phyloP scores from a whole-genome alignment of 495 filamentous ascomycete genomes.

The Penicillium cosmopolitanum region DNA sequence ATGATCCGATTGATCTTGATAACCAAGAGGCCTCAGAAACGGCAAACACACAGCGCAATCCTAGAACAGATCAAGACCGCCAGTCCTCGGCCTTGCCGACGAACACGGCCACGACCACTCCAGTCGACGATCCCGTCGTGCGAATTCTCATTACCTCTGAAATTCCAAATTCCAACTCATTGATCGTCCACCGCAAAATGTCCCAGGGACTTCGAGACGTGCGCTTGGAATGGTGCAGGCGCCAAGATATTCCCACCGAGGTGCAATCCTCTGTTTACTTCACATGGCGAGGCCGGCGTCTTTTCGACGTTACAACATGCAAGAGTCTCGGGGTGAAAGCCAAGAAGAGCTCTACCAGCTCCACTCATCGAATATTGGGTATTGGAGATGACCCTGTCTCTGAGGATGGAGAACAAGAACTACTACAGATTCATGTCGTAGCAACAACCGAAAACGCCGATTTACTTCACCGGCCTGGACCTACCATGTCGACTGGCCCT shows the following conservation, averaged over 20 bases:
- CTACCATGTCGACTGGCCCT: too few species aligned
- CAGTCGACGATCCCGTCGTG: slow-evolving; percentile 52
- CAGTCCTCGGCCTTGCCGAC: slow-evolving; percentile 2
- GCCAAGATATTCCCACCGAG: slow-evolving; percentile 55
- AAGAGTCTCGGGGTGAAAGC: slow-evolving; percentile 62
- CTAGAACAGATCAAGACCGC: not conserved
- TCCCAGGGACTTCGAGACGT: slow-evolving; percentile 68
- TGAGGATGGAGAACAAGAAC: slow-evolving; percentile 21
- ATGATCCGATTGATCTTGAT: not conserved
- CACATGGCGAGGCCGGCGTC: slow-evolving; percentile 74
- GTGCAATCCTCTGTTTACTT: slow-evolving; percentile 63
- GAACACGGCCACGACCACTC: not conserved
- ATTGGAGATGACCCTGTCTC: slow-evolving; percentile 34
- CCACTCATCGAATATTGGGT: slow-evolving; percentile 24
- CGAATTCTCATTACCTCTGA: slow-evolving; percentile 72
- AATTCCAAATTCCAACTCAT: slow-evolving; percentile 61
- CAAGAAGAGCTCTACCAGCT: slow-evolving; percentile 26
- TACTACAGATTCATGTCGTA: slow-evolving; percentile 62
- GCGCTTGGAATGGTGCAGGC: slow-evolving; percentile 66
- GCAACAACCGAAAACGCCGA: slow-evolving; percentile 66
- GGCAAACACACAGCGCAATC: not conserved
- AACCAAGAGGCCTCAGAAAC: not conserved
- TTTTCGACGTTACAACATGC: slow-evolving; percentile 76
- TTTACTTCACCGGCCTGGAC: slow-evolving; percentile 15
- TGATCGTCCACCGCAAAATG: slow-evolving; percentile 70